Percentiles rank a stretch among this genome's conserved stretches.
phyloP scores from a whole-genome alignment of 352 stramenopile genomes.

The Globisporangium takayamanum region DNA sequence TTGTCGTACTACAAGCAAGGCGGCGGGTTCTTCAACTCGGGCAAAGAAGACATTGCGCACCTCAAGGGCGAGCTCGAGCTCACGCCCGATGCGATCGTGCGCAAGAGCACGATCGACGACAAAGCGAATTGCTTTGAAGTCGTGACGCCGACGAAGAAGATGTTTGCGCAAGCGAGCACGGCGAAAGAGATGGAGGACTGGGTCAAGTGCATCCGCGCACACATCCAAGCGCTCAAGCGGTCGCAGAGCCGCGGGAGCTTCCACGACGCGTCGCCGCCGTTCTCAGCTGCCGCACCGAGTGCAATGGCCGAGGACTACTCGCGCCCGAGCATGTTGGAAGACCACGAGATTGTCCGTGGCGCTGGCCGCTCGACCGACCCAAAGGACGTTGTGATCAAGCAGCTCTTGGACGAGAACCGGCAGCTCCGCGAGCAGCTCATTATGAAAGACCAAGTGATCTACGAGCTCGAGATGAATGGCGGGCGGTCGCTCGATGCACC shows the following conservation, averaged over 20 bases:
- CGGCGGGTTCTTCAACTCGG: constrained; percentile 79
- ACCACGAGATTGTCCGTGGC: constrained; percentile 80
- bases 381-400: constrained; percentile 85
- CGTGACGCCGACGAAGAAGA: constrained; percentile 73
- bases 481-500: constrained; percentile 22
- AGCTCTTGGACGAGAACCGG: constrained; percentile 78
- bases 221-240: constrained; percentile 73
- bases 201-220: constrained; percentile 77
- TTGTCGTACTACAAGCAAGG: constrained; percentile 86
- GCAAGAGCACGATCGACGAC: constrained; percentile 83
- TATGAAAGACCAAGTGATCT: constrained; percentile 80
- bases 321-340: constrained; percentile 72
- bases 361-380: constrained; percentile 75
- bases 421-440: constrained; percentile 70
- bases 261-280: constrained; percentile 39
- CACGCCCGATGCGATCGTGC: constrained; percentile 68
- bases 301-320: constrained; percentile 59
- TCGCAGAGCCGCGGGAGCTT: constrained; percentile 43
- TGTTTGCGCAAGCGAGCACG: constrained; percentile 81
- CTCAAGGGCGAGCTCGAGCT: constrained; percentile 80
- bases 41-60: constrained; percentile 83
- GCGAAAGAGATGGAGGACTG: constrained; percentile 83
- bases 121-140: constrained; percentile 87
- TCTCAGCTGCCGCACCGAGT: constrained; percentile 14
- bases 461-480: constrained; percentile 75